phyloP scores from a whole-genome alignment of 2,329 filamentous ascomycete species.

The Ophiocordyceps polyrhachis-furcata region DNA sequence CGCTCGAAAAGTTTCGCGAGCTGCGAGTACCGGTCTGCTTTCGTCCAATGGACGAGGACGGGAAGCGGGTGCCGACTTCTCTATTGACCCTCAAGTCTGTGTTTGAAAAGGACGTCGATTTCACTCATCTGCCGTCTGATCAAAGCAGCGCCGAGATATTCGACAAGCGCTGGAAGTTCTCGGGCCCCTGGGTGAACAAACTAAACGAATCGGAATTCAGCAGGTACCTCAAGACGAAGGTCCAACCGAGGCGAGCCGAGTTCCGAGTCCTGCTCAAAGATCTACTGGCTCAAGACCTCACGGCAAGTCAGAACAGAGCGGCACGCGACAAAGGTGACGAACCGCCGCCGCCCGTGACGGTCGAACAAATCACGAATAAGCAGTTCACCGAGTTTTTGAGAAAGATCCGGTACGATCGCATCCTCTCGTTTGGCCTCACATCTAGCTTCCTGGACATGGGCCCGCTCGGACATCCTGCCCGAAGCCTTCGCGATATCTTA shows the following conservation, averaged over 20 bases:
- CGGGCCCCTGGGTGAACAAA: constrained; percentile 46
- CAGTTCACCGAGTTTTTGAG: constrained; percentile 34
- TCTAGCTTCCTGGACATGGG: constrained; percentile 44
- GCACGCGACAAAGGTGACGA: constrained; percentile 20
- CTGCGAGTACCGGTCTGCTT: constrained; percentile 53
- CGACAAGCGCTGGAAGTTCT: constrained; percentile 44
- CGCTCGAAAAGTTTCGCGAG: constrained; percentile 73
- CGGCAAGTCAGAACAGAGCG: constrained; percentile 14
- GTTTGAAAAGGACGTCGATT: constrained; percentile 26
- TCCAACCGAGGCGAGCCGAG: constrained; percentile 31
- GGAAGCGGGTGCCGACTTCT: neutral
- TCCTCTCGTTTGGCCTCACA: constrained; percentile 32
- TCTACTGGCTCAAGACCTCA: constrained; percentile 27
- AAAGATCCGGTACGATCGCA: constrained; percentile 30
- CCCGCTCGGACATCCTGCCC: constrained; percentile 20
- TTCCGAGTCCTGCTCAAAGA: constrained; percentile 35
- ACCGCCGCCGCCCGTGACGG: constrained; percentile 10
- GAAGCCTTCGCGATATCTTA: neutral
- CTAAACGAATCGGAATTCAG: constrained; percentile 42
- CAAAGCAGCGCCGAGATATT: constrained; percentile 12
- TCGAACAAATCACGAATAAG: constrained; percentile 25
- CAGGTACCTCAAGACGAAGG: constrained; percentile 31
- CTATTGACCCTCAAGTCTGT: neutral
- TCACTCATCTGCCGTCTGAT: constrained; percentile 23
- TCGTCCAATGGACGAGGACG: neutral